Evolutionary conservation across 2,329 filamentous ascomycete species (phyloP).

Genomic region (Neofusicoccum cordaticola): DNA sequence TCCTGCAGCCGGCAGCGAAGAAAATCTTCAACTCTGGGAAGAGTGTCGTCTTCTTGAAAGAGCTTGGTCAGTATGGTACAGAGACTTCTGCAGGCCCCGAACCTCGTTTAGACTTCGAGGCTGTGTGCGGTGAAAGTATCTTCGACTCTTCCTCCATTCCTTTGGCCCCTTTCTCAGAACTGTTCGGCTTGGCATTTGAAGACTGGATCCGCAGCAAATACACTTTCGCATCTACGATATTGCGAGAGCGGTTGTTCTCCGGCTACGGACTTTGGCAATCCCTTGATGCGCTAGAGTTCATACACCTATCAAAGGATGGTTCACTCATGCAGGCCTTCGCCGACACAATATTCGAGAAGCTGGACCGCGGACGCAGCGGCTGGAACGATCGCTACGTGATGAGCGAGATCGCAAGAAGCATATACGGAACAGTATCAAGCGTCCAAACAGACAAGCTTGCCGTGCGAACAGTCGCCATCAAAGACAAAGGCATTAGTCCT

Average conservation of each 20-base stretch:
- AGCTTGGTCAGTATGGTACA: conserved; percentile 43
- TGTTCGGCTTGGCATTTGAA: conserved; percentile 69
- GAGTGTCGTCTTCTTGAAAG: conserved; percentile 78
- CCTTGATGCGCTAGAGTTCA: conserved; percentile 63
- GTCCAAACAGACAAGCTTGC: conserved; percentile 63
- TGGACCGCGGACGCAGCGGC: conserved; percentile 58
- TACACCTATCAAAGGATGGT: conserved; percentile 78
- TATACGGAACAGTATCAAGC: conserved; percentile 55
- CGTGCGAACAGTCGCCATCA: conserved; percentile 51
- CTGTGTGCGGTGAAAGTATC: conserved; percentile 49
- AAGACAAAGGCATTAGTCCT: conserved; percentile 51
- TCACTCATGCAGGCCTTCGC: conserved; percentile 64
- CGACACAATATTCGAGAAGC: conserved; percentile 67
- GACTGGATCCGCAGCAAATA: conserved; percentile 76
- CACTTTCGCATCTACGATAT: conserved; percentile 62
- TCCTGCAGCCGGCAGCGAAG: conserved; percentile 65
- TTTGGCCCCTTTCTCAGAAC: conserved; percentile 68
- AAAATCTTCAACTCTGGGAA: conserved; percentile 87
- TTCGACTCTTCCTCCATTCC: conserved; percentile 29
- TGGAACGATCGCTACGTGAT: conserved; percentile 84
- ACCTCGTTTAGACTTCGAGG: conserved; percentile 53
- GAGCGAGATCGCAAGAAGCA: conserved; percentile 72
- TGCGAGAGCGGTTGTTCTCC: conserved; percentile 66
- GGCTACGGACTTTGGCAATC: conserved; percentile 65
- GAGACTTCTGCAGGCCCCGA: conserved; percentile 35